A percentile compares a stretch with the other conserved stretches of the same genome.
Evolutionary conservation across 2,329 filamentous ascomycete species (phyloP).

Genomic region (Claviceps maximensis): DNA sequence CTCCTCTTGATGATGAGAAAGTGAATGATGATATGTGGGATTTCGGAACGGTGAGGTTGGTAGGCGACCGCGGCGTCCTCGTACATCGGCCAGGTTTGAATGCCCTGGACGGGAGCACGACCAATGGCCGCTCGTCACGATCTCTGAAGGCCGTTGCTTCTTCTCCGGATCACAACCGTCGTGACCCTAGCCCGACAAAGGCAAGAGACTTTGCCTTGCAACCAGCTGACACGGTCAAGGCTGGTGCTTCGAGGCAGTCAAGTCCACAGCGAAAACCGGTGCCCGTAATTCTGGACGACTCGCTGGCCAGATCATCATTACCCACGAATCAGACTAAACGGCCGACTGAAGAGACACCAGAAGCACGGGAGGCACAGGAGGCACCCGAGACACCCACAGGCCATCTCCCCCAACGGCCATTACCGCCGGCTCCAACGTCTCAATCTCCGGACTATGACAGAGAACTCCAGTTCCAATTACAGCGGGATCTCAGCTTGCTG

Average conservation of each 20-base stretch:
- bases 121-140: constrained; percentile 56
- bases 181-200: constrained; percentile 40
- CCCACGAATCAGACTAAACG: constrained; percentile 30
- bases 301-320: constrained; percentile 47
- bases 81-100: constrained; percentile 45
- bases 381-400: constrained; percentile 38
- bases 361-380: constrained; percentile 41
- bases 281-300: constrained; percentile 22
- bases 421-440: constrained; percentile 31
- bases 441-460: constrained; percentile 48
- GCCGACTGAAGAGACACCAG: constrained; percentile 19
- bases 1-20: constrained; percentile 38
- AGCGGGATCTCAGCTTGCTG: constrained; percentile 46
- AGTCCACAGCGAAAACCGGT: constrained; percentile 49
- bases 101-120: constrained; percentile 66
- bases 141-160: constrained; percentile 30
- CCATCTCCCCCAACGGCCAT: constrained; percentile 25
- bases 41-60: constrained; percentile 85
- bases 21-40: constrained; percentile 88
- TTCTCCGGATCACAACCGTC: constrained; percentile 38
- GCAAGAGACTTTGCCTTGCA: constrained; percentile 30
- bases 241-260: constrained; percentile 38
- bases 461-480: constrained; percentile 48
- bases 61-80: constrained; percentile 49
- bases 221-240: constrained; percentile 43